Percentiles rank a stretch among this genome's conserved stretches.
phyloP scores from a whole-genome alignment of 2,329 filamentous ascomycete genomes.

The Fusarium longipes region DNA sequence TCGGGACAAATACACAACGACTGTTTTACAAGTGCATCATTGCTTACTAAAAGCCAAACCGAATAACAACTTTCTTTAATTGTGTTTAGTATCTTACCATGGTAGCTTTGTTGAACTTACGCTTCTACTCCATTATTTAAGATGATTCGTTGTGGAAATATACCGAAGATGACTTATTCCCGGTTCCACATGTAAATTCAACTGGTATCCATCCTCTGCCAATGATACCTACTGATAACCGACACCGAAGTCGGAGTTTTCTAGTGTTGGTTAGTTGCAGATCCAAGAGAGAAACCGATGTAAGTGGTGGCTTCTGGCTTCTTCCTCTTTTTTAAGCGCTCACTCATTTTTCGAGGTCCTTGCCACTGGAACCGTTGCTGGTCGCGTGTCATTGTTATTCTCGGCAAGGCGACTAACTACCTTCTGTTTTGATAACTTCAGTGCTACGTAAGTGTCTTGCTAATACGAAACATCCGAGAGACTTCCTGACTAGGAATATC shows the following conservation, averaged over 20 bases:
- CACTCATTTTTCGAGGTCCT: constrained; percentile 30
- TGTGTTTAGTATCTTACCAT: neutral
- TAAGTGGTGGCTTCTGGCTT: constrained; percentile 33
- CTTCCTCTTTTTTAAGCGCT: constrained; percentile 20
- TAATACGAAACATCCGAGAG: neutral
- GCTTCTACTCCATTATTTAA: neutral
- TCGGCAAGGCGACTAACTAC: neutral
- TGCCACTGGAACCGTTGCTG: constrained; percentile 29
- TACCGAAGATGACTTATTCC: neutral
- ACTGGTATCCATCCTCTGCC: constrained; percentile 14
- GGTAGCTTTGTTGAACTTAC: neutral
- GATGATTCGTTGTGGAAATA: neutral
- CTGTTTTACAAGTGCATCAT: neutral
- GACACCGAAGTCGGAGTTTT: constrained; percentile 36
- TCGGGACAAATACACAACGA: neutral
- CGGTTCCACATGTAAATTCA: constrained; percentile 7
- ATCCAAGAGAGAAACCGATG: constrained; percentile 25
- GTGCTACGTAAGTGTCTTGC: neutral
- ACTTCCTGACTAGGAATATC: neutral
- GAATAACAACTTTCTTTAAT: neutral
- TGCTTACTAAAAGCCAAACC: neutral
- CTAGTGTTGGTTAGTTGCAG: constrained; percentile 28
- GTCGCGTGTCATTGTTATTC: constrained; percentile 16
- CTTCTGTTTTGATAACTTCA: neutral
- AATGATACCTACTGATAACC: constrained; percentile 1